Conservation (phyloP, 1,284 basidiomycete species). For the Mycena sp. region DNA sequence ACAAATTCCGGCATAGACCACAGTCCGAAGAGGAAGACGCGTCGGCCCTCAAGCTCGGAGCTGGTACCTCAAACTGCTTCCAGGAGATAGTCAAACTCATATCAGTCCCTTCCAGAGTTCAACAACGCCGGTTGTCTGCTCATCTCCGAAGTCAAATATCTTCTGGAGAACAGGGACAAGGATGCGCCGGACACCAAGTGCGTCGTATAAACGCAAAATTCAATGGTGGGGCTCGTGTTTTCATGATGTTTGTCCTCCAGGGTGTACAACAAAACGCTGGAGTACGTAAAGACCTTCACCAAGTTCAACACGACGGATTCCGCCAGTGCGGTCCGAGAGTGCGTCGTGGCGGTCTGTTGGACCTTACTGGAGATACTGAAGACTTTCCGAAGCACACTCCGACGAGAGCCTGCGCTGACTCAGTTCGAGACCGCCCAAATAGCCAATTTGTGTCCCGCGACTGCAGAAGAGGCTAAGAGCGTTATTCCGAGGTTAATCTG, state of each 20-base stretch:
- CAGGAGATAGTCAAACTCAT: background rate
- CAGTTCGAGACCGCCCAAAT: slow-evolving; percentile 95
- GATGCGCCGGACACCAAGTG: slow-evolving; percentile 86
- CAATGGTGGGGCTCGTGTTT: background rate
- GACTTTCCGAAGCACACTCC: slow-evolving; percentile 62
- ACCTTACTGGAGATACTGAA: background rate
- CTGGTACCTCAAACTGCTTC: slow-evolving; percentile 49
- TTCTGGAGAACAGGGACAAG: slow-evolving; percentile 87
- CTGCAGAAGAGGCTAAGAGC: slow-evolving; percentile 92
- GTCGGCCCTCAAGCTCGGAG: slow-evolving; percentile 71
- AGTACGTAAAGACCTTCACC: slow-evolving; percentile 91
- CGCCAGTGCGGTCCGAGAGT: slow-evolving; percentile 91
- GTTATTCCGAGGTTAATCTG: slow-evolving; percentile 81
- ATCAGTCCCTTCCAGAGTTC: slow-evolving; percentile 68
- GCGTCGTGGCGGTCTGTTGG: slow-evolving; percentile 40
- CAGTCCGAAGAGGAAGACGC: slow-evolving; percentile 75
- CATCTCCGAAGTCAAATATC: slow-evolving; percentile 91
- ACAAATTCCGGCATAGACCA: slow-evolving; percentile 26
- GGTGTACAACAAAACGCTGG: slow-evolving; percentile 92
- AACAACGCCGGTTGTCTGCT: slow-evolving; percentile 91
- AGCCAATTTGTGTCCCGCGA: slow-evolving; percentile 88
- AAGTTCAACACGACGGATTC: slow-evolving; percentile 91
- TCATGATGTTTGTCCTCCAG: slow-evolving; percentile 49
- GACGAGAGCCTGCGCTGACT: slow-evolving; percentile 79
- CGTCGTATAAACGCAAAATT: slow-evolving; percentile 39